Percentiles rank a stretch among this genome's conserved stretches.
Conservation (phyloP, 805 yeast genomes). For the Candida ascalaphidarum region DNA sequence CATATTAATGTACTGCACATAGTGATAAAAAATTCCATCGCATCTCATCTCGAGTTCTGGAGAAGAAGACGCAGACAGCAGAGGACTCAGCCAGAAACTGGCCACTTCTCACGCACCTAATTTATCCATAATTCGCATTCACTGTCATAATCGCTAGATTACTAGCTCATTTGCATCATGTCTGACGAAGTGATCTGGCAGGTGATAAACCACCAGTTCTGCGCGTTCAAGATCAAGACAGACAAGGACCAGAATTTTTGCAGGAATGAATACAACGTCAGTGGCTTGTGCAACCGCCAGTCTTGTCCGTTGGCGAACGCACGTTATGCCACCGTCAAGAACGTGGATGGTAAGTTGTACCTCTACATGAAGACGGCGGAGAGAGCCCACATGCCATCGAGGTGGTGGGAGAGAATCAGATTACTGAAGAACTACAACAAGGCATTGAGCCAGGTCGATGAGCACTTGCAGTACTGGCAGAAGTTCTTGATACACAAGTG, state of each 20-base stretch:
- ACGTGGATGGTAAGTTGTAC: conserved; percentile 69
- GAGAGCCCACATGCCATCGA: conserved; percentile 91
- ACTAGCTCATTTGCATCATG: too few relatives aligned
- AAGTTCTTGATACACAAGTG: conserved; percentile 85
- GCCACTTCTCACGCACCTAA: too few relatives aligned
- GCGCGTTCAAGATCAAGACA: conserved; percentile 88
- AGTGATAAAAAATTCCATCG: too few relatives aligned
- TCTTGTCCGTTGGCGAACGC: conserved; percentile 97
- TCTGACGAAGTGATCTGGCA: conserved; percentile 94
- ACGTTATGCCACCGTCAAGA: conserved; percentile 80
- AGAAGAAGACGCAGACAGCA: too few relatives aligned
- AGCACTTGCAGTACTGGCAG: conserved; percentile 86
- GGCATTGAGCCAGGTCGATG: conserved; percentile 85
- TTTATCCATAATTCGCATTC: too few relatives aligned
- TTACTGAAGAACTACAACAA: conserved; percentile 81
- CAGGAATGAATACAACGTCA: conserved; percentile 91
- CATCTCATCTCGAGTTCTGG: too few relatives aligned
- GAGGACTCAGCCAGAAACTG: too few relatives aligned
- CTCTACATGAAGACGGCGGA: conserved; percentile 96
- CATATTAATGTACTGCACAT: too few relatives aligned
- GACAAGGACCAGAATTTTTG: conserved; percentile 88
- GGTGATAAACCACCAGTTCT: conserved; percentile 89
- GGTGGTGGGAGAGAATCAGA: conserved; percentile 91
- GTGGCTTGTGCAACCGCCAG: conserved; percentile 87
- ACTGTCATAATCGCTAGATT: too few relatives aligned